phyloP scores from a whole-genome alignment of 148 eudicot species.

The Rhododendron mucronatum region DNA sequence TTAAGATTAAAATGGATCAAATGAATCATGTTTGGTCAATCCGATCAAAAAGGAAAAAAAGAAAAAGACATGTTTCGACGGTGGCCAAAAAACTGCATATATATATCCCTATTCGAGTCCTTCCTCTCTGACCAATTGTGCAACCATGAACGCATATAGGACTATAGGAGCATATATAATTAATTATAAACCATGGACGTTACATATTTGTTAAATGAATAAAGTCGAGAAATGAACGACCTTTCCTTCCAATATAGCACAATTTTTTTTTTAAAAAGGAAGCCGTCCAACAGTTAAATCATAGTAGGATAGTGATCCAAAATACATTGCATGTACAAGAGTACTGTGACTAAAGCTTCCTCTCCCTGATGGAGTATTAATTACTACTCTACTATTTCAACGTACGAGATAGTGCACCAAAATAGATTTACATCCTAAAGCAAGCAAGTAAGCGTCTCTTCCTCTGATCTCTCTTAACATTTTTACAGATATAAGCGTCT shows the following conservation, averaged over 20 bases:
- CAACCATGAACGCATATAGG: background rate
- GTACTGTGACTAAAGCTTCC: background rate
- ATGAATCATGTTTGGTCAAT: background rate
- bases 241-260: constrained; percentile 1
- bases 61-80: too few species aligned
- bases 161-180: too few species aligned
- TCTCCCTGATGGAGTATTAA: too few species aligned
- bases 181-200: background rate
- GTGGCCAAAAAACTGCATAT: background rate
- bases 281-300: background rate
- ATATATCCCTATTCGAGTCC: background rate
- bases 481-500: too few species aligned
- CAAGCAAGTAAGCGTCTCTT: too few species aligned
- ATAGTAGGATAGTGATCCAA: background rate
- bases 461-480: too few species aligned
- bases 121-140: background rate
- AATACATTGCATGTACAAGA: background rate
- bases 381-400: too few species aligned
- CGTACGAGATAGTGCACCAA: too few species aligned
- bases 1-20: background rate
- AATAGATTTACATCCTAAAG: too few species aligned
- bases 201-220: background rate
- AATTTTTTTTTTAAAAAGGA: background rate
- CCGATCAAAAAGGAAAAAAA: too few species aligned
- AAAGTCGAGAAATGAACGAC: background rate